A percentile compares a stretch with the other conserved stretches of the same genome.
phyloP scores from a whole-genome alignment of 2,329 filamentous ascomycete genomes.

The Drechslerella stenobrocha region DNA sequence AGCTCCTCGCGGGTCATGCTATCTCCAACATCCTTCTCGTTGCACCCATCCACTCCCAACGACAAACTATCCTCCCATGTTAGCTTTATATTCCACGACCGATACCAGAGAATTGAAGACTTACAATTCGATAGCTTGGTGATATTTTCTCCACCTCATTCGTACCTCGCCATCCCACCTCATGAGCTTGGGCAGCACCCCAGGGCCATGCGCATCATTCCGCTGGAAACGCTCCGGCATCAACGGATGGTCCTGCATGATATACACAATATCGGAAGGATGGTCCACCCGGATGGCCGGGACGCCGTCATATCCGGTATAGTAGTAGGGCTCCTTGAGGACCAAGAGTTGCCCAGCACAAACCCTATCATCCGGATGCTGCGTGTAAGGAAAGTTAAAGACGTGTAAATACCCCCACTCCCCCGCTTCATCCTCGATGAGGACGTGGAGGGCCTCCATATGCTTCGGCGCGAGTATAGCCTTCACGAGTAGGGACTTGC shows the following conservation, averaged over 20 bases:
- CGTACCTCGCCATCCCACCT: slow-evolving; percentile 36
- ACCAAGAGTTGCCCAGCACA: slow-evolving; percentile 26
- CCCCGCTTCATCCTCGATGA: slow-evolving; percentile 31
- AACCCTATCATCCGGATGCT: slow-evolving; percentile 25
- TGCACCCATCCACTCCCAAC: neutral
- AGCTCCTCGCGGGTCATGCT: neutral
- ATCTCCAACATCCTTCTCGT: neutral
- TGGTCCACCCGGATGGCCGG: slow-evolving; percentile 35
- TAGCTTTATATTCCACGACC: too few relatives aligned
- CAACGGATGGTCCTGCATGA: slow-evolving; percentile 25
- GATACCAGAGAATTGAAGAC: neutral
- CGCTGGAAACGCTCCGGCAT: slow-evolving; percentile 26
- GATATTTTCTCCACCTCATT: slow-evolving; percentile 38
- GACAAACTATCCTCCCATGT: slow-evolving; percentile 18
- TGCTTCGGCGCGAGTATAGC: slow-evolving; percentile 22
- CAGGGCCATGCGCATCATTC: slow-evolving; percentile 19
- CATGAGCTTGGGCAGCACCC: slow-evolving; percentile 15
- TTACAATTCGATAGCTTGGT: slow-evolving; percentile 37
- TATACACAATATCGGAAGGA: slow-evolving; percentile 24
- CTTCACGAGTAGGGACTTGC: slow-evolving; percentile 23
- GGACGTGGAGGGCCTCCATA: slow-evolving; percentile 26
- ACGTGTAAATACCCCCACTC: slow-evolving; percentile 32
- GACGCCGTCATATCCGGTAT: slow-evolving; percentile 16
- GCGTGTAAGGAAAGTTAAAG: slow-evolving; percentile 25
- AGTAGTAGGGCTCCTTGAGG: slow-evolving; percentile 38